Base-by-base conservation (phyloP, 108 stramenopile species). In the Cyclotella atomus region DNA sequence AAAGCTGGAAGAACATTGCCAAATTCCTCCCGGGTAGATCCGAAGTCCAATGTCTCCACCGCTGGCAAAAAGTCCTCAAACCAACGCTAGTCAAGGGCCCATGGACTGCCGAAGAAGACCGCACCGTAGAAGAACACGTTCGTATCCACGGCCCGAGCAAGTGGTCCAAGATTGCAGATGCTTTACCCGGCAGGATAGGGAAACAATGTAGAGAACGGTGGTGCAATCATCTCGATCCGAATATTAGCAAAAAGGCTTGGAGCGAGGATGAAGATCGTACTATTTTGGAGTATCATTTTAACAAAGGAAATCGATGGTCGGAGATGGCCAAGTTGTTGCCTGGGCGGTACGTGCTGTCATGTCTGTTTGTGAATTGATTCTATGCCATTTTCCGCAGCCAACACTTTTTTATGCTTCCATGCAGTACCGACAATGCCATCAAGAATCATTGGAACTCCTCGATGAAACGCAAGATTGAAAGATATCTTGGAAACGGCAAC, bases 181-280 rank as follows among this genome's bases (percentile, higher is more conserved):
- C 75, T 14, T 70, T 93, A 10, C 91, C 68, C 46, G 71, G 97
- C 25, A 91, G 99, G 15, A 95, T 95, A 63, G 99, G 99, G 23
- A 99, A 99, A 84, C 99, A 99, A 85, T 99, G 98, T 88, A 83
- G 99, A 14, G 99, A 99, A 82, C 89, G 99, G 28, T 99, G 98
- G 98, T 96, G 95, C 72, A 99, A 99, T 83, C 99, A 99, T 78
- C 82, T 99, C 47, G 97, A 99, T 68, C 99, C 99, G 4, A 75
- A 83, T 21, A 96, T 99, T 68, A 83, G 80, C 52, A 96, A 97
- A 66, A 85, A 81, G 50, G 89, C 88, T 23, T 99, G 97, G 97
- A 84, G 88, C 27, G 83, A 74, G 47, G 86, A 91, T 16, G 98
- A 98, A 80, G 97, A 97, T 74, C 77, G 90, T 16, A 81, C 84